Percentiles rank a stretch among this genome's conserved stretches.
These are phyloP conservation scores for Thermochaetoides thermophila DNA, from an alignment of 495 filamentous ascomycete genomes.

Conservation along the genomic window DNA sequence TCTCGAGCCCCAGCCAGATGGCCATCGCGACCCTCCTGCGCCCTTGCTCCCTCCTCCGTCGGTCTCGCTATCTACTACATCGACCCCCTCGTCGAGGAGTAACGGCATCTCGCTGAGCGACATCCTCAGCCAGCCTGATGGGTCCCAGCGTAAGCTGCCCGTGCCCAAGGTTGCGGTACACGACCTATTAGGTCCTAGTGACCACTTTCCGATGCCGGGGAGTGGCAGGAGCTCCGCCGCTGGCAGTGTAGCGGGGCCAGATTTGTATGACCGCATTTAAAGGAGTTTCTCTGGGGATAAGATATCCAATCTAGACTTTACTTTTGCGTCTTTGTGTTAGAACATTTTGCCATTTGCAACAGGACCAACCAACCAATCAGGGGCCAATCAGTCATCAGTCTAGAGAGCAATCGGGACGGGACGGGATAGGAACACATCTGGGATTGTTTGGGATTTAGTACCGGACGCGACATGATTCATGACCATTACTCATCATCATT, in stretches of 20 bases:
- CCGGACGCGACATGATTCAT: too few relatives aligned
- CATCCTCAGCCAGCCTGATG: slow-evolving; percentile 79
- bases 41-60: slow-evolving; percentile 10
- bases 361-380: slow-evolving; percentile 15
- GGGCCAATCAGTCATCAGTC: too few relatives aligned
- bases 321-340: slow-evolving; percentile 17
- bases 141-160: slow-evolving; percentile 83
- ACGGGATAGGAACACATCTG: too few relatives aligned
- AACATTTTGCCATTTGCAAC: slow-evolving; percentile 8
- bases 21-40: slow-evolving; percentile 28
- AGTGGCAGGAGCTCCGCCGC: slow-evolving; percentile 35
- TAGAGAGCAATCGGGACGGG: slow-evolving; percentile 3
- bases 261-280: slow-evolving; percentile 28
- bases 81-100: slow-evolving; percentile 33
- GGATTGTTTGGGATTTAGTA: too few relatives aligned
- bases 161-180: slow-evolving; percentile 82
- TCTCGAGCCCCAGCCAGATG: slow-evolving; percentile 66
- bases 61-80: too few relatives aligned
- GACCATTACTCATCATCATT: too few relatives aligned
- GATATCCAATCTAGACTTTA: too few relatives aligned
- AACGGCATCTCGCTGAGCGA: slow-evolving; percentile 69
- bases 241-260: slow-evolving; percentile 31
- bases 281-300: too few relatives aligned
- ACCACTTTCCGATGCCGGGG: slow-evolving; percentile 42
- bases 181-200: slow-evolving; percentile 57